Conservation (phyloP, 2,329 filamentous ascomycete species). For the Cercospora berteroae region DNA sequence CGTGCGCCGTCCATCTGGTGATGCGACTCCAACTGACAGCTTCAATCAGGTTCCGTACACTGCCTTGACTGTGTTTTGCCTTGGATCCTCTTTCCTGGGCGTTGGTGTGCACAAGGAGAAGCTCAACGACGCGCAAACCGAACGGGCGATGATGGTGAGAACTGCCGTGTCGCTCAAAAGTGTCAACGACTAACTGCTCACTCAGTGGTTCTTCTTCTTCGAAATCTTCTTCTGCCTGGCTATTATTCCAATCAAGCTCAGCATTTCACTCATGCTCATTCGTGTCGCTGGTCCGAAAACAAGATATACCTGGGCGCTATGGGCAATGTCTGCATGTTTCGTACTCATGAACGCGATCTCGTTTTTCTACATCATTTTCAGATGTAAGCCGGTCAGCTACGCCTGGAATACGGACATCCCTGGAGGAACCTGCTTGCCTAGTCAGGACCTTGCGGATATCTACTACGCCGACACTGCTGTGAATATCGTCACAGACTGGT, state of each 20-base stretch:
- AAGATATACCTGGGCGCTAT: slow-evolving; percentile 33
- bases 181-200: slow-evolving; percentile 4
- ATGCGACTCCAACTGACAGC: not conserved
- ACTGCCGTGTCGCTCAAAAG: not conserved
- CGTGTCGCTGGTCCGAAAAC: slow-evolving; percentile 36
- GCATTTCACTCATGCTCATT: slow-evolving; percentile 39
- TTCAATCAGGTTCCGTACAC: slow-evolving; percentile 29
- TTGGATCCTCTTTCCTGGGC: slow-evolving; percentile 36
- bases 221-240: slow-evolving; percentile 40
- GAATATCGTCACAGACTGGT: slow-evolving; percentile 41
- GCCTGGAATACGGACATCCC: slow-evolving; percentile 33
- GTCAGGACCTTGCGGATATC: slow-evolving; percentile 32
- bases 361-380: slow-evolving; percentile 41
- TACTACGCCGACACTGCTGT: slow-evolving; percentile 40
- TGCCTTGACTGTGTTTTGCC: slow-evolving; percentile 32
- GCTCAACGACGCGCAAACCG: slow-evolving; percentile 21
- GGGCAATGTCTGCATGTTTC: slow-evolving; percentile 35
- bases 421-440: slow-evolving; percentile 33
- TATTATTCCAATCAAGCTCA: slow-evolving; percentile 41
- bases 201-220: slow-evolving; percentile 41
- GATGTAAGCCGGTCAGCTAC: slow-evolving; percentile 37
- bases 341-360: slow-evolving; percentile 46
- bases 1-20: not conserved
- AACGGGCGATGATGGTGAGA: slow-evolving; percentile 29
- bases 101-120: slow-evolving; percentile 35